Conservation (phyloP, 257 asterid genomes). For the Leptodermis oblonga region DNA sequence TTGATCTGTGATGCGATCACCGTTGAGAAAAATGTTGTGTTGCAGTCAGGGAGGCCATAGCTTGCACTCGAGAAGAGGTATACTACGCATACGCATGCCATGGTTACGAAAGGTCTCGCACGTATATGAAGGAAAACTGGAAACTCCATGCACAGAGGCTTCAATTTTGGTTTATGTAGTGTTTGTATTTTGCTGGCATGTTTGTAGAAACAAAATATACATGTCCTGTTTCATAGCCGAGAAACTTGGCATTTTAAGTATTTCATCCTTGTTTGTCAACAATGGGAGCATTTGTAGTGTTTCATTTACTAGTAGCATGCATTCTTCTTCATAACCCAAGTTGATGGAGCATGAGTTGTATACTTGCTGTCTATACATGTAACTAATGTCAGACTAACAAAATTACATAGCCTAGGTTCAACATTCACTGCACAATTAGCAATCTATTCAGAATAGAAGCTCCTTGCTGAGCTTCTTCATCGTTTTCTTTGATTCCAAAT, state of each 20-base stretch:
- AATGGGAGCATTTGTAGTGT: too few relatives aligned
- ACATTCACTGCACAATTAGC: neutral
- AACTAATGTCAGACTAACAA: conserved; percentile 11
- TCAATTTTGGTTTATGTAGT: neutral
- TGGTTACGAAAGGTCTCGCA: neutral
- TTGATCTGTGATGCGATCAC: conserved; percentile 49
- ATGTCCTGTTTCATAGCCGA: neutral
- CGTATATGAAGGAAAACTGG: neutral
- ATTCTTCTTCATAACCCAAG: conserved; percentile 2
- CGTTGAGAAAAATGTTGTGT: neutral
- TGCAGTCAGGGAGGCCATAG: neutral
- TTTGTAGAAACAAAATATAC: neutral
- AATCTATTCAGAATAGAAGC: neutral
- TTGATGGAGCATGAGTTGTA: neutral
- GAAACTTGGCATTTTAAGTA: neutral
- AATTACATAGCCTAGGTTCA: conserved; percentile 6
- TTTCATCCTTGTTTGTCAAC: too few relatives aligned
- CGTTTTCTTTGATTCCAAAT: too few relatives aligned
- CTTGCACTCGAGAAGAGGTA: neutral
- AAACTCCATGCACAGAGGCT: neutral
- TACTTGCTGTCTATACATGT: conserved; percentile 6
- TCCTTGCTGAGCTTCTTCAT: too few relatives aligned
- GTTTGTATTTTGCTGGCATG: neutral
- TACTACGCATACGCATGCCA: neutral
- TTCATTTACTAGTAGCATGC: too few relatives aligned